Evolutionary conservation across 306 rosid genomes (phyloP).

Genomic region (Ziziphus jujuba): DNA sequence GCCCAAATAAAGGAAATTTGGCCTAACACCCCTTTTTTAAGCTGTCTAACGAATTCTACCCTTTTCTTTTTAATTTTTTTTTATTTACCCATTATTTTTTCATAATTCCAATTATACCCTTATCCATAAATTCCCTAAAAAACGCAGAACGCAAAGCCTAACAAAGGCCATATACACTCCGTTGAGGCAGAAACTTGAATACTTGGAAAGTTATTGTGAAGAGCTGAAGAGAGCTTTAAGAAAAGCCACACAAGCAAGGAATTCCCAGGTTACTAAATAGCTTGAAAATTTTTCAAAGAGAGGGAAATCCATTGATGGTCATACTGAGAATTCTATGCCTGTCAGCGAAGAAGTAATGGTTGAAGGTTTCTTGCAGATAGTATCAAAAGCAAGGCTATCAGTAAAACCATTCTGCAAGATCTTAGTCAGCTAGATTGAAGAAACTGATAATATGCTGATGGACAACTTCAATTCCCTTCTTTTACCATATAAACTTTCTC

Average conservation of each 20-base stretch:
- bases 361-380: conserved; percentile 91
- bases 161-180: too few species aligned
- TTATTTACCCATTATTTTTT: too few species aligned
- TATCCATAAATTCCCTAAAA: too few species aligned
- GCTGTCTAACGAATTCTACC: too few species aligned
- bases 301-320: conserved; percentile 42
- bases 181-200: conserved; percentile 73
- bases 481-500: too few species aligned
- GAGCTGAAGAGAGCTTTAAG: conserved; percentile 81
- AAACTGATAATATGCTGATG: conserved; percentile 58
- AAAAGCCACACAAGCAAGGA: conserved; percentile 48
- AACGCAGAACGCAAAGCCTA: too few species aligned
- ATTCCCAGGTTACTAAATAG: conserved; percentile 40
- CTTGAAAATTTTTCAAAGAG: conserved; percentile 44
- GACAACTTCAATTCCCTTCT: too few species aligned
- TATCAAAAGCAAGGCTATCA: conserved; percentile 84
- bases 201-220: conserved; percentile 83
- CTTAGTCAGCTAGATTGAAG: conserved; percentile 71
- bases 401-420: conserved; percentile 84
- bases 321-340: conserved; percentile 62
- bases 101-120: too few species aligned
- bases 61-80: too few species aligned
- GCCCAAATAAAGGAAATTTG: too few species aligned
- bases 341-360: conserved; percentile 77
- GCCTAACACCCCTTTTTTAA: too few species aligned